These are phyloP conservation scores for Radiomyces spectabilis DNA, from an alignment of 192 early-diverging fungal species.

Conservation along the genomic window DNA sequence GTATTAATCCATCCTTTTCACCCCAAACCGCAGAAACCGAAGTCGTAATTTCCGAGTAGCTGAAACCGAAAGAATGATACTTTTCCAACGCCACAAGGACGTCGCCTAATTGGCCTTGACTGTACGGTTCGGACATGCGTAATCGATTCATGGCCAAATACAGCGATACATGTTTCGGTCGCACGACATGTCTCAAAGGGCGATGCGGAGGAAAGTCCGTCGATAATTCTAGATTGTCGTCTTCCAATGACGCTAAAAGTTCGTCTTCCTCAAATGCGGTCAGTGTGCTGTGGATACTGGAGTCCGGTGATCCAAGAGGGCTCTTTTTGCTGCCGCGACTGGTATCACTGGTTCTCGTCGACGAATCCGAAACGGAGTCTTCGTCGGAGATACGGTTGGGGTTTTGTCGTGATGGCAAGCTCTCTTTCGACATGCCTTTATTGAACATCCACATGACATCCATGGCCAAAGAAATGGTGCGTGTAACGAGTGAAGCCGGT, in stretches of 20 bases:
- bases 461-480: slow-evolving; percentile 21
- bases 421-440: slow-evolving; percentile 2
- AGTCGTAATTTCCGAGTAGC: slow-evolving; percentile 13
- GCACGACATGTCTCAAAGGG: slow-evolving; percentile 29
- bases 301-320: too few species aligned
- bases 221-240: slow-evolving; percentile 10
- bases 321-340: too few species aligned
- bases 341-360: too few species aligned
- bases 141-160: slow-evolving; percentile 28
- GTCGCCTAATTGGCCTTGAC: slow-evolving; percentile 23
- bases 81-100: slow-evolving; percentile 32
- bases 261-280: slow-evolving; percentile 32
- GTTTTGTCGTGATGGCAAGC: background rate
- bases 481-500: slow-evolving; percentile 19
- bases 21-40: slow-evolving; percentile 31
- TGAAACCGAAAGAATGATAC: slow-evolving; percentile 30
- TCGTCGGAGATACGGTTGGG: background rate
- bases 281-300: too few species aligned
- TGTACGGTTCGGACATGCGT: slow-evolving; percentile 22
- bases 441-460: slow-evolving; percentile 30
- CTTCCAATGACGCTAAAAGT: slow-evolving; percentile 17
- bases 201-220: slow-evolving; percentile 34
- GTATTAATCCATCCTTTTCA: slow-evolving; percentile 29
- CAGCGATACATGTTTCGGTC: slow-evolving; percentile 20
- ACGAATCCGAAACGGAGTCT: background rate